Percentiles rank a stretch among this genome's conserved stretches.
These are phyloP conservation scores for Adansonia digitata DNA, from an alignment of 345 rosid species.

Conservation along the genomic window DNA sequence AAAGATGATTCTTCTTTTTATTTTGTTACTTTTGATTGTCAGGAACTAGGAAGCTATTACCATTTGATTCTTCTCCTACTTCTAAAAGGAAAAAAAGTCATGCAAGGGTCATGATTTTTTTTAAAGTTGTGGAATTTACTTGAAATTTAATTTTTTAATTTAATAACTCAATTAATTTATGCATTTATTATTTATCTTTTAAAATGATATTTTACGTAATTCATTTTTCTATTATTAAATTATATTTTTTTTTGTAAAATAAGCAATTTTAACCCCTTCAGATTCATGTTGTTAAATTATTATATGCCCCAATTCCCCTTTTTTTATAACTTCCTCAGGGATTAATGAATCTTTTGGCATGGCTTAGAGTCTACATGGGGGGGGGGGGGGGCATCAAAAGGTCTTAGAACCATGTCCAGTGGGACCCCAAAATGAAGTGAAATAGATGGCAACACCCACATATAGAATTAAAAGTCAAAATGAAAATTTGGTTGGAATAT, in stretches of 20 bases:
- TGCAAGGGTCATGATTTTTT: too few relatives aligned
- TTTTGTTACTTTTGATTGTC: not conserved
- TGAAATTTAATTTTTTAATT: not conserved
- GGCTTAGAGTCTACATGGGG: not conserved
- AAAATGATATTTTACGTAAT: too few relatives aligned
- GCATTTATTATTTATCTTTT: too few relatives aligned
- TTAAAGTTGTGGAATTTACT: not conserved
- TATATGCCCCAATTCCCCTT: not conserved
- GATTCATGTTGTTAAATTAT: too few relatives aligned
- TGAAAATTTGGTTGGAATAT: not conserved
- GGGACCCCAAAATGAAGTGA: not conserved
- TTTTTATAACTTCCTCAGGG: not conserved
- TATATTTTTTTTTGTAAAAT: too few relatives aligned
- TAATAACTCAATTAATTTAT: too few relatives aligned
- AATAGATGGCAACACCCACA: not conserved
- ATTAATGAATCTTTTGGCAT: not conserved
- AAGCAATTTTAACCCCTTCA: not conserved
- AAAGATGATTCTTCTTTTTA: constrained; percentile 24
- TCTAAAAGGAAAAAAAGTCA: constrained; percentile 13
- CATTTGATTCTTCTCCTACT: constrained; percentile 3
- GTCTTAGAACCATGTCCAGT: not conserved
- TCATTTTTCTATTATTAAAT: too few relatives aligned
- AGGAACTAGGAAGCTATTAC: not conserved
- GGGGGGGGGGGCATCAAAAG: not conserved
- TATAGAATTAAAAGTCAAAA: too few relatives aligned